phyloP scores from a whole-genome alignment of 1,284 basidiomycete species.

The Ganoderma resinaceum region DNA sequence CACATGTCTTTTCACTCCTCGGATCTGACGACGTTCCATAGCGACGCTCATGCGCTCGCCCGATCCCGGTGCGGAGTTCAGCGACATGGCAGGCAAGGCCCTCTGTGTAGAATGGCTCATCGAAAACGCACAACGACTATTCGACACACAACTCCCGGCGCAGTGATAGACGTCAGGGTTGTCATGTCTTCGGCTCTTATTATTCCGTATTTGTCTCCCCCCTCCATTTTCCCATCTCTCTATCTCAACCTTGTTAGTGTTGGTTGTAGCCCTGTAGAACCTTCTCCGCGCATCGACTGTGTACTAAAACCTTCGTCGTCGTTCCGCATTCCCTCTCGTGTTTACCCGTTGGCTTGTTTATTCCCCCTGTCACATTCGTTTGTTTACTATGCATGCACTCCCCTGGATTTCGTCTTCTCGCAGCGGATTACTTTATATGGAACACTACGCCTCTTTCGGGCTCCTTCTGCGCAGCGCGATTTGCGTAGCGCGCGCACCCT shows the following conservation, averaged over 20 bases:
- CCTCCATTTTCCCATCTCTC: neutral
- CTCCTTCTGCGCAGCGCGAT: neutral
- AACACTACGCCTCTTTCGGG: neutral
- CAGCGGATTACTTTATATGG: neutral
- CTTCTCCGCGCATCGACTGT: constrained; percentile 18
- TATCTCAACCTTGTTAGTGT: constrained; percentile 16
- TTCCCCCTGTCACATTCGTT: constrained; percentile 7
- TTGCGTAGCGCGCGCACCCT: neutral
- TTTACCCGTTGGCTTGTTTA: constrained; percentile 2
- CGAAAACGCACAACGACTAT: constrained; percentile 82
- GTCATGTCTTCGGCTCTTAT: constrained; percentile 3
- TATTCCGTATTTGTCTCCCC: constrained; percentile 23
- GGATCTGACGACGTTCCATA: constrained; percentile 45
- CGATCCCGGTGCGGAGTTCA: constrained; percentile 90
- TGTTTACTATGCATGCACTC: constrained; percentile 12
- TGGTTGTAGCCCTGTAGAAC: constrained; percentile 33
- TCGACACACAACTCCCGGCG: constrained; percentile 39
- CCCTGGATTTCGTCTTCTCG: neutral
- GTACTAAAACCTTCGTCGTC: constrained; percentile 24
- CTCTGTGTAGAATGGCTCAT: constrained; percentile 92
- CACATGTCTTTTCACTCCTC: constrained; percentile 5
- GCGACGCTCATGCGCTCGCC: constrained; percentile 93
- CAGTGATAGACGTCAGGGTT: constrained; percentile 1
- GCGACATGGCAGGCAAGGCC: constrained; percentile 96
- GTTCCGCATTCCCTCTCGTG: neutral